Conservation (phyloP, 306 rosid species). For the Sicyos edulis region DNA sequence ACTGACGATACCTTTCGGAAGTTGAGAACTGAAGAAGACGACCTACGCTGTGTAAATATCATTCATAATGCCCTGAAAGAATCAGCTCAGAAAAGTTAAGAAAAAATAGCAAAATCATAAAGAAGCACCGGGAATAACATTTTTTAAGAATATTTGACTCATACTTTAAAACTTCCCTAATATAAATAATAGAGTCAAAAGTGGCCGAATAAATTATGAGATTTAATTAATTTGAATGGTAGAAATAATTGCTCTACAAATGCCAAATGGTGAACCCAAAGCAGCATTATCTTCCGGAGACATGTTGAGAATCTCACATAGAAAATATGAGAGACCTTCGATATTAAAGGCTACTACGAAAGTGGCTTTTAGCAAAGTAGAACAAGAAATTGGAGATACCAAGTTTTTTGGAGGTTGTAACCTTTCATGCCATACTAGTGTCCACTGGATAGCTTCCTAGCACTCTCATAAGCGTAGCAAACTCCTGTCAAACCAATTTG, state of each 20-base stretch:
- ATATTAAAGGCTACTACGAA: background rate
- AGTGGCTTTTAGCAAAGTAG: background rate
- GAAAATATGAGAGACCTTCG: too few relatives aligned
- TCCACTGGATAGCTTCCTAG: conserved; percentile 97
- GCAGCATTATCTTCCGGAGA: too few relatives aligned
- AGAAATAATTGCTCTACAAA: background rate
- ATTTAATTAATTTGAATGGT: background rate
- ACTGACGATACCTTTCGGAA: background rate
- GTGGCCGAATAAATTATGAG: background rate
- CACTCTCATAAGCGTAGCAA: conserved; percentile 89
- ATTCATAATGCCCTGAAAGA: conserved; percentile 4
- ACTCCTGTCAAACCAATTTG: conserved; percentile 51
- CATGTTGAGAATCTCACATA: too few relatives aligned
- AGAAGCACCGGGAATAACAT: background rate
- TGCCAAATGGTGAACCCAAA: background rate
- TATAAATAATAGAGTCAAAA: background rate
- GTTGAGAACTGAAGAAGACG: conserved; percentile 7
- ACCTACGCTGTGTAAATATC: background rate
- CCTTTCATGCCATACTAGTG: conserved; percentile 42
- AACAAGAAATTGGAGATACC: conserved; percentile 19
- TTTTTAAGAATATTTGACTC: background rate
- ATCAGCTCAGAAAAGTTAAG: background rate
- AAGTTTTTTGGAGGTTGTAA: background rate
- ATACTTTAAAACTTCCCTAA: background rate
- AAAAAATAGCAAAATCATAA: background rate